These are phyloP conservation scores for Tuctoria greenei DNA, from an alignment of 176 grass and related monocot species.

Conservation along the genomic window DNA sequence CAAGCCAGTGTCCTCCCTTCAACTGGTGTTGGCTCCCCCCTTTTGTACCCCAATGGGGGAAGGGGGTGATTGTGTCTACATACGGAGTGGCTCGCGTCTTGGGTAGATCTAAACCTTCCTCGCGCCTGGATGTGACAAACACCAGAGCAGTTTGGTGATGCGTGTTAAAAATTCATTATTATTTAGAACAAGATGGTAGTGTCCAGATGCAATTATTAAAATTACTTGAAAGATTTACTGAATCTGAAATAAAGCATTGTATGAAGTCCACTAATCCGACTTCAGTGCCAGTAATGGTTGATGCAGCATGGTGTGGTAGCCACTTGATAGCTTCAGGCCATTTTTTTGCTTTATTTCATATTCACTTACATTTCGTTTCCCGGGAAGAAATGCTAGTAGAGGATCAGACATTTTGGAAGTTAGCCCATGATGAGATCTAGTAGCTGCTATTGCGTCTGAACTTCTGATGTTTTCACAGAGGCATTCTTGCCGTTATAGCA, in stretches of 20 bases:
- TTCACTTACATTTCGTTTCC: neutral
- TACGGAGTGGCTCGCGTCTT: no score
- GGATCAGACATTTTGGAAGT: neutral
- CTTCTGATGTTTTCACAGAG: neutral
- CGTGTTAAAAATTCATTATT: neutral
- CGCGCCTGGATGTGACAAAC: no score
- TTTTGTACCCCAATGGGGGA: no score
- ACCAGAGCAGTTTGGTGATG: neutral
- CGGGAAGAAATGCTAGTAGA: neutral
- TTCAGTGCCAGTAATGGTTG: neutral
- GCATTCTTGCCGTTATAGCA: neutral
- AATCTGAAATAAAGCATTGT: neutral
- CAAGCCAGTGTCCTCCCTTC: no score
- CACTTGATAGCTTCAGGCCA: neutral
- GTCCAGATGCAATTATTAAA: conserved; percentile 1
- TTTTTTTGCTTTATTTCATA: neutral
- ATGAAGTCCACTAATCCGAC: neutral
- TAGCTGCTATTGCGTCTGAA: neutral
- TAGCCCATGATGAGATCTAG: neutral
- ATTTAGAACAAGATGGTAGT: neutral
- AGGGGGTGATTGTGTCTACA: no score
- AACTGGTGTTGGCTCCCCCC: no score
- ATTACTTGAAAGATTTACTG: neutral
- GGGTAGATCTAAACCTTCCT: no score
- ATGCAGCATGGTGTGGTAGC: neutral